These are phyloP conservation scores for Penicillium carneum DNA, from an alignment of 2,329 filamentous ascomycete genomes.

Conservation along the genomic window DNA sequence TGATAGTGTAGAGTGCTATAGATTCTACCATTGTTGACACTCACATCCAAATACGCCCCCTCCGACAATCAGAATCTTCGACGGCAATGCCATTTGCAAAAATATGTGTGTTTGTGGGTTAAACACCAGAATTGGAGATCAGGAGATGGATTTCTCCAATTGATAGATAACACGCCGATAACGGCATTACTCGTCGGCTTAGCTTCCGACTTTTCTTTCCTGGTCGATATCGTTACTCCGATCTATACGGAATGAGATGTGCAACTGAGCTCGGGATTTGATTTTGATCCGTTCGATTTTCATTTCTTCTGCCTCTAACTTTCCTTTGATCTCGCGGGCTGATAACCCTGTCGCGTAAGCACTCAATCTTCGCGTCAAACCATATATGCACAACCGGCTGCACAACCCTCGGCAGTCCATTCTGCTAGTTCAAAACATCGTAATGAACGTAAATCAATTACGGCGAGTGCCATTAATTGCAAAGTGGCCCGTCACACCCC, in stretches of 20 bases:
- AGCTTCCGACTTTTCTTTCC: slow-evolving; percentile 18
- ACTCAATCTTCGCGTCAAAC: slow-evolving; percentile 9
- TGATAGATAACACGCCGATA: slow-evolving; percentile 21
- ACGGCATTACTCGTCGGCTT: slow-evolving; percentile 5
- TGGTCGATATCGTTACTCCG: slow-evolving; percentile 4
- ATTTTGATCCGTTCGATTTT: not conserved
- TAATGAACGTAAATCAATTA: slow-evolving; percentile 40
- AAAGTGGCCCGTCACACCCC: slow-evolving; percentile 25
- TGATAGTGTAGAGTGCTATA: not conserved
- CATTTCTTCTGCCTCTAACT: not conserved
- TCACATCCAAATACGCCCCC: slow-evolving; percentile 55
- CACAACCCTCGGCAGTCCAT: not conserved
- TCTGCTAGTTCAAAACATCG: slow-evolving; percentile 7
- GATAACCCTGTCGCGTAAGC: slow-evolving; percentile 13
- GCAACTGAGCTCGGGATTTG: not conserved
- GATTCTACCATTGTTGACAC: slow-evolving; percentile 26
- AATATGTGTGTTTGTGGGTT: not conserved
- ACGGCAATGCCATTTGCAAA: slow-evolving; percentile 41
- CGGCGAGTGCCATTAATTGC: slow-evolving; percentile 34
- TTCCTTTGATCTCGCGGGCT: not conserved
- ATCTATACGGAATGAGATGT: not conserved
- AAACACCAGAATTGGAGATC: slow-evolving; percentile 3
- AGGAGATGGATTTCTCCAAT: not conserved
- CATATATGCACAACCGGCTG: not conserved
- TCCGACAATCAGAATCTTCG: slow-evolving; percentile 52